A percentile compares a stretch with the other conserved stretches of the same genome.
phyloP scores from a whole-genome alignment of 2,329 filamentous ascomycete genomes.

The Cadophora sp. region DNA sequence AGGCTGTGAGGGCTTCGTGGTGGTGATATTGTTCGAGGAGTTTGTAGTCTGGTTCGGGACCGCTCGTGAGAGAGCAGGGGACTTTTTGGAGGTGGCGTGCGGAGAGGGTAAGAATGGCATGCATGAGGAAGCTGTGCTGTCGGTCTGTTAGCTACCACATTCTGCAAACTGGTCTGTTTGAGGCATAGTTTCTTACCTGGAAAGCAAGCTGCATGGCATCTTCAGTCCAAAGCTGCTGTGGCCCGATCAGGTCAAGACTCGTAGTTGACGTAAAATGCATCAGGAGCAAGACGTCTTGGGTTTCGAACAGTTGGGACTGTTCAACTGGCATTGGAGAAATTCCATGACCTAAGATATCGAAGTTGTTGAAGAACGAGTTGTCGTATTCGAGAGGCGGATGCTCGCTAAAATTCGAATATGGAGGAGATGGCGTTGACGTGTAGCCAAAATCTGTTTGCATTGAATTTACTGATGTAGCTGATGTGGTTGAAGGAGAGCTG shows the following conservation, averaged over 20 bases:
- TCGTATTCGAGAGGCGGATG: conserved; percentile 6
- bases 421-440: conserved; percentile 7
- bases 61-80: conserved; percentile 1
- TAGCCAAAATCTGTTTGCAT: background rate
- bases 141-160: background rate
- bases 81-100: conserved; percentile 25
- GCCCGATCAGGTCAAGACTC: conserved; percentile 20
- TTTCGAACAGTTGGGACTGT: conserved; percentile 20
- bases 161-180: too few species aligned
- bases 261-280: conserved; percentile 23
- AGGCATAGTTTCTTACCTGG: conserved; percentile 18
- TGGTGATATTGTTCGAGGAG: conserved; percentile 28
- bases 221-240: conserved; percentile 24
- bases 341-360: conserved; percentile 7
- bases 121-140: conserved; percentile 32
- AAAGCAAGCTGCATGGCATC: conserved; percentile 32
- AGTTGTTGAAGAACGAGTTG: conserved; percentile 8
- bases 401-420: conserved; percentile 9
- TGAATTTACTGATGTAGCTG: conserved; percentile 3
- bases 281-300: conserved; percentile 23
- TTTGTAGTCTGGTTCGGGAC: conserved; percentile 19
- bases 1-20: conserved; percentile 28
- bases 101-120: conserved; percentile 30
- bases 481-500: conserved; percentile 9
- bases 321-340: conserved; percentile 17